Percentiles rank a stretch among this genome's conserved stretches.
These are phyloP conservation scores for Leishmania major DNA, from an alignment of 208 protist genomes.

Conservation along the genomic window DNA sequence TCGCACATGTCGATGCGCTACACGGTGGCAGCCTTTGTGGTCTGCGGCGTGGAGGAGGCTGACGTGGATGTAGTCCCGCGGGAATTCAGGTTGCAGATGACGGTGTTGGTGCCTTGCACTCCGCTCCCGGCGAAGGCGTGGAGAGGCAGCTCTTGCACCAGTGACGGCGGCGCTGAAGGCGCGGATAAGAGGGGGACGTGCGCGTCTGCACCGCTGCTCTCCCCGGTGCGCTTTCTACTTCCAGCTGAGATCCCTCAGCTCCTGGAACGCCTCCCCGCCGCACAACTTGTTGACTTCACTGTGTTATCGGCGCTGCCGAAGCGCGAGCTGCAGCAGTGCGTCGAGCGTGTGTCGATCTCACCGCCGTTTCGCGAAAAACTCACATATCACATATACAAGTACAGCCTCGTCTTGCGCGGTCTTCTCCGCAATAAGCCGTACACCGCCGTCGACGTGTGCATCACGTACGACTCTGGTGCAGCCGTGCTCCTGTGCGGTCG, in stretches of 20 bases:
- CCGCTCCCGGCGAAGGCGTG: neutral
- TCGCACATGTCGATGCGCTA: conserved; percentile 23
- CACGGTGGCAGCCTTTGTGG: conserved; percentile 13
- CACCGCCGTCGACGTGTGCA: conserved; percentile 19
- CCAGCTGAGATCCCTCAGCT: neutral
- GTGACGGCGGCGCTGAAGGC: neutral
- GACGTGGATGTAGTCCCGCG: neutral
- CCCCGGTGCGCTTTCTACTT: neutral
- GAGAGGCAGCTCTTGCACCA: neutral
- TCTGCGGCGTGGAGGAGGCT: neutral
- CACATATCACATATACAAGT: conserved; percentile 24
- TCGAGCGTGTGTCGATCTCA: conserved; percentile 28
- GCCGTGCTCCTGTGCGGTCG: conserved; percentile 25
- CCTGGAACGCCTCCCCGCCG: neutral
- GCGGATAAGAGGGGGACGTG: neutral
- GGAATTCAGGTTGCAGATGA: neutral
- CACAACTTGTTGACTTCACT: conserved; percentile 5
- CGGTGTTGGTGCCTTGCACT: neutral
- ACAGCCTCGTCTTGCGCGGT: conserved; percentile 14
- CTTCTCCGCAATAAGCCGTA: conserved; percentile 14
- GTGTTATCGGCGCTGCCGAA: conserved; percentile 26
- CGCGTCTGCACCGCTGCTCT: neutral
- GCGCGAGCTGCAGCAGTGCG: conserved; percentile 37
- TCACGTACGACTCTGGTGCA: conserved; percentile 27
- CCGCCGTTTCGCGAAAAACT: conserved; percentile 29